Conservation (phyloP, 2,329 filamentous ascomycete species). For the Aspergillus novoparasiticus region DNA sequence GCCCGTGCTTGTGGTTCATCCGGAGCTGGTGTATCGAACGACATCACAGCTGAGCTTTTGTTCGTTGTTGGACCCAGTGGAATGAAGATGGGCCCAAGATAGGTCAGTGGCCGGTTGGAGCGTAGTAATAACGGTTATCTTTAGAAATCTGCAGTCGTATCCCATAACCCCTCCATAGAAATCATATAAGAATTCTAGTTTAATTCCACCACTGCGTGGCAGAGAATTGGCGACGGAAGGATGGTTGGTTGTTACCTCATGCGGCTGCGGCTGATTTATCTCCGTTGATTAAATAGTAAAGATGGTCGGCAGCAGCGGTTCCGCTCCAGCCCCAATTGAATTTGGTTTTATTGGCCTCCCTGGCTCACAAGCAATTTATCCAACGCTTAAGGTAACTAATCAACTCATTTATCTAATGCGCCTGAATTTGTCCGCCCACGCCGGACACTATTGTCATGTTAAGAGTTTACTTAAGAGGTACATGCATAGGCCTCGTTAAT, state of each 20-base stretch:
- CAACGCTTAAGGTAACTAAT: background rate
- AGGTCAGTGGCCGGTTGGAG: background rate
- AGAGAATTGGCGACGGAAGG: background rate
- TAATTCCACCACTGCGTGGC: background rate
- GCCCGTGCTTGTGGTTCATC: constrained; percentile 76
- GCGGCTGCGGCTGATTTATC: constrained; percentile 1
- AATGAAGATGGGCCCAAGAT: background rate
- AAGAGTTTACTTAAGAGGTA: background rate
- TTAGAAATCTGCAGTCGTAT: background rate
- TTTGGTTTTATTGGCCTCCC: too few species aligned
- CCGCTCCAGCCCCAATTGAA: background rate
- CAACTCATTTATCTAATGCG: background rate
- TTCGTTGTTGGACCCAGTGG: background rate
- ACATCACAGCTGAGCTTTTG: constrained; percentile 55
- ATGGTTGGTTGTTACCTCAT: background rate
- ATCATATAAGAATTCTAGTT: background rate
- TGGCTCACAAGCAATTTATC: background rate
- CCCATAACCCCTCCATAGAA: background rate
- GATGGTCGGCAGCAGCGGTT: too few species aligned
- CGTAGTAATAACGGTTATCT: background rate
- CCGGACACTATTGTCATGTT: background rate
- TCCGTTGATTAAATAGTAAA: background rate
- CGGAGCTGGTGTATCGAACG: constrained; percentile 70
- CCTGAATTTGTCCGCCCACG: background rate
- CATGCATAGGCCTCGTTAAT: background rate